Conservation (phyloP, 164 flowering plant genomes). For the Annona cherimola region DNA sequence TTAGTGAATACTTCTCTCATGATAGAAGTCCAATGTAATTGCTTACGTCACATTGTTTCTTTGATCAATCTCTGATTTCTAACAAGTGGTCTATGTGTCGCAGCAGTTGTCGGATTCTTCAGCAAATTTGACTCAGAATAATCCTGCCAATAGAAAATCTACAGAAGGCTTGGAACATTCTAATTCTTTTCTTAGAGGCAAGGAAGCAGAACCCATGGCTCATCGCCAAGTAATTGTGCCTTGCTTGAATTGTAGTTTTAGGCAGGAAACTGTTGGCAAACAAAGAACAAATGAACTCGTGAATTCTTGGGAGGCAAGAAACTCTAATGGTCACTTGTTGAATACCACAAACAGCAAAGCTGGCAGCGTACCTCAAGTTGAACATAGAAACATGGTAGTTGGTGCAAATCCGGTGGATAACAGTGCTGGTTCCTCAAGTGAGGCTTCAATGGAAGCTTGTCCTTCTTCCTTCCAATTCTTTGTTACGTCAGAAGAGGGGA, state of each 20-base stretch:
- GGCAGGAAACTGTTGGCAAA: conserved; percentile 2
- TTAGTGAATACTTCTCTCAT: too few relatives aligned
- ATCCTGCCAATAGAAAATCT: conserved; percentile 15
- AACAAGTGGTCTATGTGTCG: background rate
- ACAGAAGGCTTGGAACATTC: conserved; percentile 19
- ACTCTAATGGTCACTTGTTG: background rate
- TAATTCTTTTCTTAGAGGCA: conserved; percentile 1
- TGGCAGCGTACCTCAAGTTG: conserved; percentile 5
- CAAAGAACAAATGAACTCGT: conserved; percentile 10
- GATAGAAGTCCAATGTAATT: too few relatives aligned
- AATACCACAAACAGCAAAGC: conserved; percentile 3
- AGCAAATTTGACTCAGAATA: conserved; percentile 1
- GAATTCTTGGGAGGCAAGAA: background rate
- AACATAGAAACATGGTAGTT: conserved; percentile 1
- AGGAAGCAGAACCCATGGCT: background rate
- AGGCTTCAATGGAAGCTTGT: conserved; percentile 7
- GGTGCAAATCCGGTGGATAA: conserved; percentile 16
- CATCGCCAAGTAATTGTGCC: conserved; percentile 8
- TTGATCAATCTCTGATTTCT: too few relatives aligned
- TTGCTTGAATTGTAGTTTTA: conserved; percentile 1
- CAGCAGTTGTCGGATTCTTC: conserved; percentile 16
- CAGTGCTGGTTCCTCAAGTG: conserved; percentile 12
- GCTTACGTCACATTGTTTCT: too few relatives aligned
- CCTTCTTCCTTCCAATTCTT: conserved; percentile 40
- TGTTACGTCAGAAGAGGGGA: conserved; percentile 54